These are phyloP conservation scores for Malassezia slooffiae DNA, from an alignment of 1,284 basidiomycete species.

Conservation along the genomic window DNA sequence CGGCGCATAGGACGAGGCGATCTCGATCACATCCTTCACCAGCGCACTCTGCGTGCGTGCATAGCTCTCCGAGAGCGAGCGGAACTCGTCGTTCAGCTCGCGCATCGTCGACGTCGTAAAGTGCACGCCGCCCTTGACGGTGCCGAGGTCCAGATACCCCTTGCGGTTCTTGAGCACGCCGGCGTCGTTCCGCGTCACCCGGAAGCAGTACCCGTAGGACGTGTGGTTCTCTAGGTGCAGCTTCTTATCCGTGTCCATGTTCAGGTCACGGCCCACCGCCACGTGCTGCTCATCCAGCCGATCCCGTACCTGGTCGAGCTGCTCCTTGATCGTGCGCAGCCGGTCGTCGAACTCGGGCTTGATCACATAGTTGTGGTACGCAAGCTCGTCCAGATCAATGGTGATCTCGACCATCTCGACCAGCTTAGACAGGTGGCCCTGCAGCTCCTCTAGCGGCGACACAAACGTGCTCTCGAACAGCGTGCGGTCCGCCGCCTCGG, in stretches of 20 bases:
- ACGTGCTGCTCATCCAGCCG: constrained; percentile 74
- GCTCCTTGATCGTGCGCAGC: constrained; percentile 60
- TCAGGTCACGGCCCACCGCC: constrained; percentile 61
- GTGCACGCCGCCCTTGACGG: constrained; percentile 74
- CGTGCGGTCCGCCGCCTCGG: constrained; percentile 12
- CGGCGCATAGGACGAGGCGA: constrained; percentile 64
- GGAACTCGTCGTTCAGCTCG: constrained; percentile 62
- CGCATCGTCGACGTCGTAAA: constrained; percentile 78
- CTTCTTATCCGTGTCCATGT: constrained; percentile 86
- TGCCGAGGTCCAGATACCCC: constrained; percentile 72
- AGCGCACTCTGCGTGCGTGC: constrained; percentile 65
- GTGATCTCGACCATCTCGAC: constrained; percentile 91
- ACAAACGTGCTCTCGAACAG: constrained; percentile 29
- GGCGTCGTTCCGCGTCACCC: constrained; percentile 66
- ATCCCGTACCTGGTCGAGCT: constrained; percentile 63
- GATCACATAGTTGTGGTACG: constrained; percentile 78
- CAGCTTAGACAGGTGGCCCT: constrained; percentile 52
- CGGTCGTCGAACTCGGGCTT: constrained; percentile 78
- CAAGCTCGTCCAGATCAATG: constrained; percentile 74
- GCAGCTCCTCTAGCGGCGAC: constrained; percentile 19
- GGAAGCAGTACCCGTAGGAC: constrained; percentile 83
- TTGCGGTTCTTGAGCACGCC: constrained; percentile 60
- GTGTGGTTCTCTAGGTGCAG: constrained; percentile 86
- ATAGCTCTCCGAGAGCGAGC: constrained; percentile 62
- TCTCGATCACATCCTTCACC: constrained; percentile 84